Evolutionary conservation across 805 yeast genomes (phyloP), one percentile per base, ranked within the genome.

Genomic region (Wickerhamiella siamensis): DNA sequence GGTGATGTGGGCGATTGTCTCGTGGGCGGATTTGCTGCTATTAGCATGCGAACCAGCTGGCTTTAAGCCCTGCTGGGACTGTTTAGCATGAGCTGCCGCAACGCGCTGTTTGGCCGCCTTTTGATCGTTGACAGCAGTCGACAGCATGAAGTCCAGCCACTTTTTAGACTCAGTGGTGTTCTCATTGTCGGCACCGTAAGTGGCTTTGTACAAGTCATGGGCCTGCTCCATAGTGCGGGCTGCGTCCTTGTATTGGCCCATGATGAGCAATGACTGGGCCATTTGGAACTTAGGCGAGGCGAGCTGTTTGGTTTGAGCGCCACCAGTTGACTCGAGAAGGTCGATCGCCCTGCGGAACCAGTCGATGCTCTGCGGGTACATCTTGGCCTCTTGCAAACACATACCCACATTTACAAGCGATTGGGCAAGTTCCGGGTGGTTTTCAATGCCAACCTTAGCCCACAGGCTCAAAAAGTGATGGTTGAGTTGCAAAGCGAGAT

Each of bases 351-450:
- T 62, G 38, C 66, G 61, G 52, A 75, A 71, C 48, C 84, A 69
- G 29, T 64, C 63, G 34, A 69, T 58, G 3, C 88, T 71, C 38
- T 67, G 69, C 15, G 57, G 52, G 43, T 51, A 61, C 48, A 74
- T 62, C 47, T 72, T 70, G 17, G 71, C 56, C 39, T 70, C 67
- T 45, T 77, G 74, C 43, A 83, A 65, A 53, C 75, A 69, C 14
- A 72, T 64, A 3, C 78, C 79, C 53, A 75, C 64, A 54, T 82
- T 72, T 50, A 76, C 66, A 54, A 74, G 63, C 5, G 83, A 71
- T 45, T 77, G 75, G 39, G 81, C 65, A 22, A 71, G 62, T 42
- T 82, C 79, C 36, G 94, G 84, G 56, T 86, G 94, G 40, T 65
- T 66, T 3, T 69, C 67, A 18, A 77, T 80, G 48, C 67, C 72